Evolutionary conservation across 345 rosid species (phyloP), one percentile per base, ranked within the genome.

Genomic region (Hibiscus tridactylites): DNA sequence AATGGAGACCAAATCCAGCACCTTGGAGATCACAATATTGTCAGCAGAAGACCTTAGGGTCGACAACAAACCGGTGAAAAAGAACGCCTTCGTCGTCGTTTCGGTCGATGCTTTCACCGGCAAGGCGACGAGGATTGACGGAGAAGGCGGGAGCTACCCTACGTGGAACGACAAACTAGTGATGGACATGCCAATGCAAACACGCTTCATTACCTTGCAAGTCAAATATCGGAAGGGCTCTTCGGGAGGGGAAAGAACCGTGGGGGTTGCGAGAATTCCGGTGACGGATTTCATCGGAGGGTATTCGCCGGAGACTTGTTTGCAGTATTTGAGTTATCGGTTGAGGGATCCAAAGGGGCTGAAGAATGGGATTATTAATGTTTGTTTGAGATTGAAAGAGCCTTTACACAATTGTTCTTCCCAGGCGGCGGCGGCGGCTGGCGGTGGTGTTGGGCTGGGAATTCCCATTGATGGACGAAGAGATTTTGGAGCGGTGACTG

Each of bases 241-340:
- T 3, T 39, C 44, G 44, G 31, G 61, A 1, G 81, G 84, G 0
- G 76, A 74, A 7, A 84, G 75, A 73, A 61, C 5, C 24, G 75
- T 90, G 2, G 96, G 94, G 0, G 42, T n/a, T 2, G 89, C 80
- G 0, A 82, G 64, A 9, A 73, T 92, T 39, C 94, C 96, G 0
- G 75, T 85, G 29, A 74, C 88, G 0, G 96, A 92, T 76, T 83
- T 92, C 37, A 5, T 84, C 1, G 90, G 85, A 19, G 90, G 86
- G 3, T 80, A 79, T 52, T 47, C 79, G 0, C 92, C 91, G 0
- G 81, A 52, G 16, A 87, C 82, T 16, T 78, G 82, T 74, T 68
- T 87, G 26, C 92, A 87, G 6, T 83, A 90, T 49, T 78, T 92
- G 85, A 92, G 96, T 73, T 90, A 90, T 35, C 78, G 98, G 70